These are phyloP conservation scores for Mycena leptocephala DNA, from an alignment of 768 basidiomycete genomes.

Conservation along the genomic window DNA sequence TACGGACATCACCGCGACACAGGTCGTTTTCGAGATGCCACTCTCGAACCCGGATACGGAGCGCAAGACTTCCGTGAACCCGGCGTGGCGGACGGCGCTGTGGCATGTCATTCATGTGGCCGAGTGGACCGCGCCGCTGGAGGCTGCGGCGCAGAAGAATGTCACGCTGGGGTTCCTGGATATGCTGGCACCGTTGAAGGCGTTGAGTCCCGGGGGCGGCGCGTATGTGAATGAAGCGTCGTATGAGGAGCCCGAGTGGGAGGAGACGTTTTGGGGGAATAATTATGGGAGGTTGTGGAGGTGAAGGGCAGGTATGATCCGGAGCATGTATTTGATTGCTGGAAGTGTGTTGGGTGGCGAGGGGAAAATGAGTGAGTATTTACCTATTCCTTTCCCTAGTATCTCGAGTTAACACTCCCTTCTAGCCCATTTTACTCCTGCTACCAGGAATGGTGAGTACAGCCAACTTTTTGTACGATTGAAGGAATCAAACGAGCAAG, in stretches of 20 bases:
- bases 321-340: slow-evolving; percentile 30
- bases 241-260: slow-evolving; percentile 31
- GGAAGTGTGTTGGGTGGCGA: slow-evolving; percentile 28
- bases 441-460: slow-evolving; percentile 24
- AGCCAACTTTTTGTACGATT: slow-evolving; percentile 18
- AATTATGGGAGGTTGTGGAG: slow-evolving; percentile 23
- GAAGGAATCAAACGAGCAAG: slow-evolving; percentile 19
- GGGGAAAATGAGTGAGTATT: slow-evolving; percentile 26
- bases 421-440: slow-evolving; percentile 29
- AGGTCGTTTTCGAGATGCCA: slow-evolving; percentile 24
- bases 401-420: slow-evolving; percentile 21
- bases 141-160: slow-evolving; percentile 24
- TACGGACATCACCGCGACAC: slow-evolving; percentile 23
- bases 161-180: slow-evolving; percentile 25
- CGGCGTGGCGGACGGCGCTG: slow-evolving; percentile 17
- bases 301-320: slow-evolving; percentile 33
- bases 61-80: slow-evolving; percentile 23
- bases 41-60: slow-evolving; percentile 25
- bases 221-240: slow-evolving; percentile 26
- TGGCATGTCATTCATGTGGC: slow-evolving; percentile 26
- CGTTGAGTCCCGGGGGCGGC: slow-evolving; percentile 21
- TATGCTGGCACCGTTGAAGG: slow-evolving; percentile 22
- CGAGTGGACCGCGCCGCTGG: slow-evolving; percentile 27
- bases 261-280: slow-evolving; percentile 30
- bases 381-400: slow-evolving; percentile 20